Evolutionary conservation across 345 rosid species (phyloP).

Genomic region (Hypericum androsaemum): DNA sequence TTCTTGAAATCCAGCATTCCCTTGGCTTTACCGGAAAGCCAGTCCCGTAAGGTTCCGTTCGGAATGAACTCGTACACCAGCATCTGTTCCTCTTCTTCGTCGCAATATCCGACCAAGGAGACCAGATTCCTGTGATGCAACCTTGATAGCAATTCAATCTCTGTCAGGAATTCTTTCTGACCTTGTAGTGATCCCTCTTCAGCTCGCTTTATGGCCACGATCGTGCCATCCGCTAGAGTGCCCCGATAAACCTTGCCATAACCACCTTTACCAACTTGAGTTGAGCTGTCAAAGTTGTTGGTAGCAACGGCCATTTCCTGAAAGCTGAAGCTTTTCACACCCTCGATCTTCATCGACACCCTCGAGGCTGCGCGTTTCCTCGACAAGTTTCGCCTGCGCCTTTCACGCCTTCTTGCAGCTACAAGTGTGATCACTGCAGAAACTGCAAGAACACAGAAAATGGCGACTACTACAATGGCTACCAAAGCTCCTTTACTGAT

Average conservation of each 20-base stretch:
- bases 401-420: conserved; percentile 33
- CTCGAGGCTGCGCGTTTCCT: conserved; percentile 63
- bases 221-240: conserved; percentile 39
- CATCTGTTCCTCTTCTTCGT: conserved; percentile 81
- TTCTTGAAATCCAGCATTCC: conserved; percentile 39
- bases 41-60: conserved; percentile 73
- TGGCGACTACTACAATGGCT: conserved; percentile 47
- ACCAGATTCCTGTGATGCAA: conserved; percentile 83
- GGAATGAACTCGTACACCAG: conserved; percentile 87
- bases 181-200: conserved; percentile 87
- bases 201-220: conserved; percentile 79
- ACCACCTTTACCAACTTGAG: conserved; percentile 83
- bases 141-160: conserved; percentile 75
- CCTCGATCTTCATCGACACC: conserved; percentile 57
- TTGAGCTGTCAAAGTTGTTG: conserved; percentile 46
- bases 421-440: conserved; percentile 34
- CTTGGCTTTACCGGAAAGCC: conserved; percentile 73
- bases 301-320: conserved; percentile 73
- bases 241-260: conserved; percentile 90
- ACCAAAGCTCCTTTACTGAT: conserved; percentile 44
- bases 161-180: conserved; percentile 76
- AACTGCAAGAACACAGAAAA: conserved; percentile 34
- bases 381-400: conserved; percentile 32
- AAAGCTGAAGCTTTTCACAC: conserved; percentile 59
- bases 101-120: conserved; percentile 81